Base-by-base conservation (phyloP, 2,329 filamentous ascomycete species). In the Ceratocystis lukuohia region DNA sequence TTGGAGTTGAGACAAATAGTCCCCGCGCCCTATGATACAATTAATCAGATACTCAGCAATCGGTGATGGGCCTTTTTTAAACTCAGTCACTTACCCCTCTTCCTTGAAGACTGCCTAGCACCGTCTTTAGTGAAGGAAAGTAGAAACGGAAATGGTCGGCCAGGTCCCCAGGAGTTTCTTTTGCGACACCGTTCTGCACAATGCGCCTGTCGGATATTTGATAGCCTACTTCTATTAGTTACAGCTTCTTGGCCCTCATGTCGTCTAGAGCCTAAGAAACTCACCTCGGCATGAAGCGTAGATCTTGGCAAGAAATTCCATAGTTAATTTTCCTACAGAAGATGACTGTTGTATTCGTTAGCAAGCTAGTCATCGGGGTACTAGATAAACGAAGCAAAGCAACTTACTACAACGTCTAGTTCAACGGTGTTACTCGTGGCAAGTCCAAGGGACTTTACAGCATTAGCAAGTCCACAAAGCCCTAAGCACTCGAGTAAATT, bases 1-100 rank as follows among this genome's bases (percentile, higher is more conserved):
- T 84, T 85, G 7, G 81, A 77, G 68, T 87, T 82, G 68, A 94
- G 81, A 72, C 88, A 96, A 68, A 97, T 91, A 0, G 92, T 96
- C 7, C 93, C 93, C 25, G 84, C 94, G 50, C 78, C 77, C 84
- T 87, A 44, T 89, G 10, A n/a, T 50, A 17, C 12, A 44, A 5
- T 44, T 61, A 45, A 8, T n/a, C 6, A 4, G 22, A 22, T 17
- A 17, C 17, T n/a, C 8, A 4, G 17, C 25, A 7, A 15, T 59
- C n/a, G 28, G 28, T 20, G 7, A 59, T 37, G 17, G 56, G 8
- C 8, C n/a, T 20, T 41, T 10, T 41, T 41, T 15, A 41, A 15
- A 4, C 37, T 22, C 6, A 5, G 20, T 6, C 70, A 77, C 82
- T 74, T 71, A 86, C 85, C 66, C 76, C 74, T 66, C 74, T 77